A percentile compares a stretch with the other conserved stretches of the same genome.
These are phyloP conservation scores for Thalassiosira gravida DNA, from an alignment of 352 stramenopile genomes.

Conservation along the genomic window DNA sequence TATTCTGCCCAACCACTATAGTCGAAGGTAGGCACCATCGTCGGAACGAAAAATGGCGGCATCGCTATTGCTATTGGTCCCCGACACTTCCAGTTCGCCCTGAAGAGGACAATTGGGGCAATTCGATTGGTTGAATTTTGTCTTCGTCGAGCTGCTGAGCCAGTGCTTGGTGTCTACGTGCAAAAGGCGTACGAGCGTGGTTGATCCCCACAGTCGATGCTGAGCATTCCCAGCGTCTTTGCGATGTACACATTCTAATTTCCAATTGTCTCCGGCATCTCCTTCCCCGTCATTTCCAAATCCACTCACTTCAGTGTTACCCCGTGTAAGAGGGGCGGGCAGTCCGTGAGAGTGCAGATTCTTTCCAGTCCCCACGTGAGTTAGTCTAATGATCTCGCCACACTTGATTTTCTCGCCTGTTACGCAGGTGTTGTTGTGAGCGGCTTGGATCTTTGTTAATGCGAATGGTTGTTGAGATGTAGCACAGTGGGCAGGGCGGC, in stretches of 20 bases:
- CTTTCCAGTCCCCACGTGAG: conserved; percentile 75
- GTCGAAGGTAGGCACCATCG: conserved; percentile 20
- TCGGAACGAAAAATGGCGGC: conserved; percentile 12
- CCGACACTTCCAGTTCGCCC: conserved; percentile 73
- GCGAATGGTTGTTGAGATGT: neutral
- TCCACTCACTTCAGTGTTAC: conserved; percentile 81
- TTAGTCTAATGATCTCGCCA: conserved; percentile 74
- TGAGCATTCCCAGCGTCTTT: neutral
- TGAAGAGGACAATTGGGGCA: conserved; percentile 78
- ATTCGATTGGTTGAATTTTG: conserved; percentile 75
- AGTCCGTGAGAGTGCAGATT: conserved; percentile 87
- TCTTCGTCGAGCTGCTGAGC: conserved; percentile 47
- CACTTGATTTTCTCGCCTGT: conserved; percentile 72
- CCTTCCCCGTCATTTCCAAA: conserved; percentile 82
- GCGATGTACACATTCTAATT: conserved; percentile 43
- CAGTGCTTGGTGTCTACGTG: conserved; percentile 70
- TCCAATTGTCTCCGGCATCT: conserved; percentile 83
- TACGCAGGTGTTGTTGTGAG: conserved; percentile 44
- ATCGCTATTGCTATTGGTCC: conserved; percentile 9
- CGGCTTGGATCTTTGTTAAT: conserved; percentile 55
- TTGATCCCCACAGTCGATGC: conserved; percentile 66
- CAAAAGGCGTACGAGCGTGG: conserved; percentile 57
- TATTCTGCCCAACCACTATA: neutral
- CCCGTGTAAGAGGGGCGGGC: conserved; percentile 61
- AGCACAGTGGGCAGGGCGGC: neutral